A percentile compares a stretch with the other conserved stretches of the same genome.
phyloP scores from a whole-genome alignment of 129 eudicot genomes.

The Dittrichia graveolens region DNA sequence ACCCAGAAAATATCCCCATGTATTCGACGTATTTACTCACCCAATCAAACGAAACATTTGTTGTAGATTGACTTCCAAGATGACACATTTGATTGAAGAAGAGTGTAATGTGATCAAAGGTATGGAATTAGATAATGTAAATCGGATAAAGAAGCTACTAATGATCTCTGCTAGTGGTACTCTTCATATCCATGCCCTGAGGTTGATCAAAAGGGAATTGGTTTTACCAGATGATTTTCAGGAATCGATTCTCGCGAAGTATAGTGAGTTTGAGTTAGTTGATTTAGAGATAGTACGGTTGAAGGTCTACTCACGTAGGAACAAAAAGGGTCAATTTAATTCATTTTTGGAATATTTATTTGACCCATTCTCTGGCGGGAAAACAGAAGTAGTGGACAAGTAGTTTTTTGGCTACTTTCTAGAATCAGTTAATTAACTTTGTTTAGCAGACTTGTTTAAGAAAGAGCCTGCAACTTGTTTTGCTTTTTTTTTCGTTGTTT shows the following conservation, averaged over 20 bases:
- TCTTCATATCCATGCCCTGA: constrained; percentile 76
- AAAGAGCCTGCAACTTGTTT: too few relatives aligned
- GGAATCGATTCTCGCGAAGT: constrained; percentile 65
- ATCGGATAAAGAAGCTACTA: constrained; percentile 55
- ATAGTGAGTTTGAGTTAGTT: constrained; percentile 56
- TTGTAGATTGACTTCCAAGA: constrained; percentile 51
- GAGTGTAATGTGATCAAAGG: constrained; percentile 42
- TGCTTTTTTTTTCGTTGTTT: constrained; percentile 4
- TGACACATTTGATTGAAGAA: constrained; percentile 47
- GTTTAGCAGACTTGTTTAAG: too few relatives aligned
- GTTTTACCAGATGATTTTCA: constrained; percentile 87
- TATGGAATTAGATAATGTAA: constrained; percentile 51
- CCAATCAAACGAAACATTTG: constrained; percentile 57
- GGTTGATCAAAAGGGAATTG: constrained; percentile 67
- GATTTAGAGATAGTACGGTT: constrained; percentile 67
- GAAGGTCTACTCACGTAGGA: too few relatives aligned
- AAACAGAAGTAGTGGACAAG: too few relatives aligned
- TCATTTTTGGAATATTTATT: too few relatives aligned
- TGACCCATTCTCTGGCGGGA: too few relatives aligned
- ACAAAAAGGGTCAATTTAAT: background rate
- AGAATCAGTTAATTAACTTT: too few relatives aligned
- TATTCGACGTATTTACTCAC: constrained; percentile 82
- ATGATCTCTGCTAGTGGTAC: constrained; percentile 68
- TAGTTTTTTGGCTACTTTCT: too few relatives aligned
- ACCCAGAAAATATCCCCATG: constrained; percentile 66